Base-by-base conservation (phyloP, 306 rosid genomes). In the Comarum palustre region DNA sequence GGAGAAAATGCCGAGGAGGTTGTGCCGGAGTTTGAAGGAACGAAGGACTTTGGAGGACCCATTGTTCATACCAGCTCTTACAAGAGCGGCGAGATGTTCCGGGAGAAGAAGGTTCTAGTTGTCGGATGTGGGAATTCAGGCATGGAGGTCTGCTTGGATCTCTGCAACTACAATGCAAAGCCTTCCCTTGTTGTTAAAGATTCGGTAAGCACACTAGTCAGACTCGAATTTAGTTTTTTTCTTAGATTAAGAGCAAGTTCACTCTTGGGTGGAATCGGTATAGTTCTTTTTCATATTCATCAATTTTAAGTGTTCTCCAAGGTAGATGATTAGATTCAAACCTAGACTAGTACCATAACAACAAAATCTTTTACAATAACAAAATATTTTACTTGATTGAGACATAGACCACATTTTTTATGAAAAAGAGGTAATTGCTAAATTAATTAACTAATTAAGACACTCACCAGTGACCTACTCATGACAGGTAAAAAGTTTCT, bases 91-190 rank as follows among this genome's bases (percentile, higher is more conserved):
- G 86, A 41, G 50, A 50, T 20, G 85, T 95, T 86, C 68, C 29
- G 82, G 42, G 97, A 91, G 51, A 90, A 88, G 76, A 88, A 77
- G 29, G 96, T 92, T 74, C 78, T 95, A 88, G 99, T 95, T 3
- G 88, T 95, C 15, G 99, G 99, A 8, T 95, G 96, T 73, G 99
- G 99, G 2, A 95, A 95, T 77, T 95, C 99, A 0, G 99, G 99
- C 59, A 90, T 92, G 99, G 99, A 95, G 80, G 84, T 95, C 58
- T 90, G 96, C 77, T 81, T 92, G 66, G 99, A 95, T 82, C 96
- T 95, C 42, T 90, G 89, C 84, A 80, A 87, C 83, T 85, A 87
- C 69, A 83, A 88, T 82, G 96, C 99, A 75, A 73, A 24, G 42
- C 96, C 99, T 3, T 87, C 89, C 67, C 79, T 95, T 1, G 96